Base-by-base conservation (phyloP, 148 eudicot species). In the Talinum fruticosum region DNA sequence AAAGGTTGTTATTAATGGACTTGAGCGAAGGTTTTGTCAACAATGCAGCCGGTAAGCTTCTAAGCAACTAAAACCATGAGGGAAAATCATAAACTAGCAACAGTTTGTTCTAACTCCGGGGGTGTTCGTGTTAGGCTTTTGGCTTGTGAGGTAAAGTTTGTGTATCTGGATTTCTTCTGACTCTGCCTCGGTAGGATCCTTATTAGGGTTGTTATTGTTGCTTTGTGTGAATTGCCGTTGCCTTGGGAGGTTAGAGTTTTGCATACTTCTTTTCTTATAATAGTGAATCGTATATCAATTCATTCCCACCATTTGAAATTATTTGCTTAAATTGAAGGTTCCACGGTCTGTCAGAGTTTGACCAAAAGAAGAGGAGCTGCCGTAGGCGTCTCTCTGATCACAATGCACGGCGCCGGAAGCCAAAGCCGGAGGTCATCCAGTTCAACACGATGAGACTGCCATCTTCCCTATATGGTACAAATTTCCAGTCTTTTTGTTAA, bases 1-100 rank as follows among this genome's bases (percentile, higher is more conserved):
- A 1, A 88, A 85, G 82, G 99, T 96, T 49, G 82, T 91, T 67
- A 88, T 96, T 14, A 85, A 79, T 62, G 99, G 99, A 45, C 69
- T 85, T 23, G 99, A 92, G 67, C 88, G 99, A 24, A 87, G 99
- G 80, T 96, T 96, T 85, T 96, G 99, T 84, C 99, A 96, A 75
- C 99, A 93, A 75, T 96, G 99, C 85, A 96, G 99, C 93, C 88
- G 99, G 99, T 91, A 82, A 85, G 78, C 78, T 45, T 74, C 80
- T 10, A 59, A 47, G 54, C 74, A 54, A 66, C 30, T 59, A 5
- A 37, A 0, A 15, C 26, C 30, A 51, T 73, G 64, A 21, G 29
- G 59, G 10, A 28, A 19, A 26, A 29, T 6, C 12, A 35, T 72
- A 24, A 54, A 54, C 26, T 54, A 15, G 26, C 62, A 18, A 5